These are phyloP conservation scores for Diutina catenulata DNA, from an alignment of 1,139 yeast genomes.

Conservation along the genomic window DNA sequence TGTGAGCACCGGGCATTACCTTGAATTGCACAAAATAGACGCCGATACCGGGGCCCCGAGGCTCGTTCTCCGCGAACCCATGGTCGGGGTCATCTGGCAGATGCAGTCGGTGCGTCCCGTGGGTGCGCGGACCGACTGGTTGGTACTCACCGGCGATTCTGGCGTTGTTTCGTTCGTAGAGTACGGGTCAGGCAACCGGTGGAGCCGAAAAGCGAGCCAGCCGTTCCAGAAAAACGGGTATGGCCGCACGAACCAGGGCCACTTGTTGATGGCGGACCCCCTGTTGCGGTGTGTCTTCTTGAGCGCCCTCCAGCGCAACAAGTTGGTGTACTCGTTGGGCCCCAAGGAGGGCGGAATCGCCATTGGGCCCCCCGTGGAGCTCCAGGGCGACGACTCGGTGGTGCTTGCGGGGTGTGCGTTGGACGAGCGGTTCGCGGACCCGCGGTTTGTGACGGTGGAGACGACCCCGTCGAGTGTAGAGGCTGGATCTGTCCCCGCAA, in stretches of 20 bases:
- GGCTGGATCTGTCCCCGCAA: slow-evolving; percentile 20
- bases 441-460: slow-evolving; percentile 26
- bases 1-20: slow-evolving; percentile 39
- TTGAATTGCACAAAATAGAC: slow-evolving; percentile 44
- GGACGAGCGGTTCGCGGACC: slow-evolving; percentile 74
- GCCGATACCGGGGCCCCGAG: slow-evolving; percentile 43
- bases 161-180: slow-evolving; percentile 51
- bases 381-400: slow-evolving; percentile 37
- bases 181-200: slow-evolving; percentile 39
- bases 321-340: slow-evolving; percentile 44
- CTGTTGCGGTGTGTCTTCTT: slow-evolving; percentile 59
- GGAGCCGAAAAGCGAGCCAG: slow-evolving; percentile 19
- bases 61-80: slow-evolving; percentile 28
- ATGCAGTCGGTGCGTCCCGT: slow-evolving; percentile 39
- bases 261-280: slow-evolving; percentile 63
- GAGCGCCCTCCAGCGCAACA: slow-evolving; percentile 62
- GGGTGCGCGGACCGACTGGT: slow-evolving; percentile 42
- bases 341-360: slow-evolving; percentile 22
- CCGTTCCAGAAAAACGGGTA: slow-evolving; percentile 70
- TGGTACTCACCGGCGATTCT: slow-evolving; percentile 72
- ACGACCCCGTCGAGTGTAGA: slow-evolving; percentile 72
- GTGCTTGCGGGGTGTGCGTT: slow-evolving; percentile 48
- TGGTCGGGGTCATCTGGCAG: slow-evolving; percentile 50
- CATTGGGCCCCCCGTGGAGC: slow-evolving; percentile 69
- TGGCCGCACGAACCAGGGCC: slow-evolving; percentile 67